phyloP scores from a whole-genome alignment of 75 land plant species.

The Gnetum montanum region DNA sequence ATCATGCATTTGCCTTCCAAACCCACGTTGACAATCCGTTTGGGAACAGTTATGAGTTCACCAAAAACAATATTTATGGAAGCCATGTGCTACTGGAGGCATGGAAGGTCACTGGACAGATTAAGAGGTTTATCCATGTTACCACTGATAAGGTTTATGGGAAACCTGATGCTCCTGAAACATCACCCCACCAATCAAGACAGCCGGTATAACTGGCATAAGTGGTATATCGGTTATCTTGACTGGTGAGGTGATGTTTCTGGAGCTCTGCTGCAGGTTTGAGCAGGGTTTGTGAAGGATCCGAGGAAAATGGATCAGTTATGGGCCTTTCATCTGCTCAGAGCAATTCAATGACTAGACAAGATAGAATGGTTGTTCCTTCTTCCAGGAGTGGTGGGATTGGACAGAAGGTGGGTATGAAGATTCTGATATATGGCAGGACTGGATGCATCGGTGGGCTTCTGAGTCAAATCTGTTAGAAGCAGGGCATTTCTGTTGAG shows the following conservation, averaged over 20 bases:
- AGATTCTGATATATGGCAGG: slow-evolving; percentile 28
- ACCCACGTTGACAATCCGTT: slow-evolving; percentile 78
- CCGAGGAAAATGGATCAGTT: slow-evolving; percentile 3
- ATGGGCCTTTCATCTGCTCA: background rate
- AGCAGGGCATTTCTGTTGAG: slow-evolving; percentile 21
- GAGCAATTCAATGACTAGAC: slow-evolving; percentile 7
- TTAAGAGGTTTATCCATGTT: slow-evolving; percentile 65
- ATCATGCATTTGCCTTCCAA: slow-evolving; percentile 80
- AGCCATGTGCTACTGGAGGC: slow-evolving; percentile 77
- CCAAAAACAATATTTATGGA: slow-evolving; percentile 71
- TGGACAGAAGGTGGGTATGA: background rate
- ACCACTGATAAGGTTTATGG: slow-evolving; percentile 78
- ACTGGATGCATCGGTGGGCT: slow-evolving; percentile 39
- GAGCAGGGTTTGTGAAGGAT: background rate
- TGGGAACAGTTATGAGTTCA: slow-evolving; percentile 73
- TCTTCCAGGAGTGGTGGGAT: slow-evolving; percentile 2
- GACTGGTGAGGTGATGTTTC: slow-evolving; percentile 81
- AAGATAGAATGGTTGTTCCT: slow-evolving; percentile 12
- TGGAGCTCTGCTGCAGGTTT: slow-evolving; percentile 37
- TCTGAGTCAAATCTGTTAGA: slow-evolving; percentile 23
- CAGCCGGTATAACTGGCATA: slow-evolving; percentile 54
- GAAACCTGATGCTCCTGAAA: slow-evolving; percentile 51
- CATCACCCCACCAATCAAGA: slow-evolving; percentile 65
- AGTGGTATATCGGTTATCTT: slow-evolving; percentile 53
- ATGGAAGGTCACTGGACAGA: slow-evolving; percentile 55